These are phyloP conservation scores for Melanopsichium pennsylvanicum DNA, from an alignment of 1,284 basidiomycete genomes.

Conservation along the genomic window DNA sequence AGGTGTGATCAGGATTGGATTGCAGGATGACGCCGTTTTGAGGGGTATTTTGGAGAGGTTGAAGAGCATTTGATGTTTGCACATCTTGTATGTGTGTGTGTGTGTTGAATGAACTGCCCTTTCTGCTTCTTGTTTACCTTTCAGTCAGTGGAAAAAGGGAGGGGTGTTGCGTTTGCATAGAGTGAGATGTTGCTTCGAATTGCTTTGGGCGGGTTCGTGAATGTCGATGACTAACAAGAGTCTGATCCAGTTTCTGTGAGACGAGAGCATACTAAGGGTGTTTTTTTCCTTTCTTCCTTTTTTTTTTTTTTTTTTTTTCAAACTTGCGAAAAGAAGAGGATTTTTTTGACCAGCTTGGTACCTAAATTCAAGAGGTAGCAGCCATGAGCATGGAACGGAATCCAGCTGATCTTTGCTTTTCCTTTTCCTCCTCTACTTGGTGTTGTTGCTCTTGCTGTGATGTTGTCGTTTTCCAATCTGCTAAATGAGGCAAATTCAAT, in stretches of 20 bases:
- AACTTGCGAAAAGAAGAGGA: neutral
- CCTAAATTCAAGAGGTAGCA: too few relatives aligned
- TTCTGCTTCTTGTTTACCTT: too few relatives aligned
- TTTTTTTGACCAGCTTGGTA: too few relatives aligned
- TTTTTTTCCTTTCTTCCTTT: neutral
- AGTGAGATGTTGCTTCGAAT: too few relatives aligned
- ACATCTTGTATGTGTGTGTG: too few relatives aligned
- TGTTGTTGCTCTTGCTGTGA: neutral
- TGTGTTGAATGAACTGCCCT: too few relatives aligned
- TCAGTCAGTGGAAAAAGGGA: too few relatives aligned
- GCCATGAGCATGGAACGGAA: constrained; percentile 11
- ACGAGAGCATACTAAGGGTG: too few relatives aligned
- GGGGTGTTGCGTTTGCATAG: too few relatives aligned
- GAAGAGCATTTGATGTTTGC: constrained; percentile 24
- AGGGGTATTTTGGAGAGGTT: constrained; percentile 23
- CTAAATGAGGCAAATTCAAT: constrained; percentile 47
- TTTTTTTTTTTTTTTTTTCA: neutral
- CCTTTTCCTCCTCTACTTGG: neutral
- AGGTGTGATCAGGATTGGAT: constrained; percentile 24
- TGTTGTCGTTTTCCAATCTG: constrained; percentile 48
- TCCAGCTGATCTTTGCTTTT: constrained; percentile 3
- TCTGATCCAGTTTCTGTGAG: too few relatives aligned
- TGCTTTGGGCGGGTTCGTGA: too few relatives aligned
- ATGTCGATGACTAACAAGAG: too few relatives aligned
- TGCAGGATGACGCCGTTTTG: constrained; percentile 15